phyloP scores from a whole-genome alignment of 106 monocot genomes.

The Agapanthus africanus region DNA sequence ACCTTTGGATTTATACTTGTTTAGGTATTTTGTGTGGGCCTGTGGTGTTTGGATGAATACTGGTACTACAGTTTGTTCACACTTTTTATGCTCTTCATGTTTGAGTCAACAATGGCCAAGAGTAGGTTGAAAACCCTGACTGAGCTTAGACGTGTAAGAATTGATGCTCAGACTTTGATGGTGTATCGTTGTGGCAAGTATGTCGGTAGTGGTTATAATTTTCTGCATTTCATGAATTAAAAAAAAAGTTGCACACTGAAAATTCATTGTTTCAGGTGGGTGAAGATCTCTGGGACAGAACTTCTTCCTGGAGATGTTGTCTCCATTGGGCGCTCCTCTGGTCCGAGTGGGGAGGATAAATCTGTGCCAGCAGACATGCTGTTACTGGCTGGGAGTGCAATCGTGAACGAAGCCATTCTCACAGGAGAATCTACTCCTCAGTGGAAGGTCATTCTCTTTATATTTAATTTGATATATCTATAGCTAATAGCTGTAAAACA shows the following conservation, averaged over 20 bases:
- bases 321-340: conserved; percentile 72
- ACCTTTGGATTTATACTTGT: too few species aligned
- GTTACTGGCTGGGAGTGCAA: conserved; percentile 85
- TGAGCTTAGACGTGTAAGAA: conserved; percentile 93
- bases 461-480: too few species aligned
- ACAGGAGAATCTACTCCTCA: conserved; percentile 99
- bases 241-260: too few species aligned
- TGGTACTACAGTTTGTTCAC: conserved; percentile 99
- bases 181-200: conserved; percentile 93
- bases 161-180: conserved; percentile 76
- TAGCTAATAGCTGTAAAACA: too few species aligned
- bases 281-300: conserved; percentile 87
- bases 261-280: conserved; percentile 57
- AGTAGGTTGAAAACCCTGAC: conserved; percentile 90
- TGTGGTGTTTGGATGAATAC: conserved; percentile 98
- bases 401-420: conserved; percentile 98
- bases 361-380: conserved; percentile 96
- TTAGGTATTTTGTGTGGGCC: conserved; percentile 95
- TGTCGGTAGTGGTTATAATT: conserved; percentile 7
- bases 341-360: conserved; percentile 77
- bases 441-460: conserved; percentile 97
- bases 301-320: conserved; percentile 98
- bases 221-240: too few species aligned
- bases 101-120: conserved; percentile 99
- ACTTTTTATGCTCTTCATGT: conserved; percentile 92